These are phyloP conservation scores for Trametes cinnabarina DNA, from an alignment of 768 basidiomycete genomes.

Conservation along the genomic window DNA sequence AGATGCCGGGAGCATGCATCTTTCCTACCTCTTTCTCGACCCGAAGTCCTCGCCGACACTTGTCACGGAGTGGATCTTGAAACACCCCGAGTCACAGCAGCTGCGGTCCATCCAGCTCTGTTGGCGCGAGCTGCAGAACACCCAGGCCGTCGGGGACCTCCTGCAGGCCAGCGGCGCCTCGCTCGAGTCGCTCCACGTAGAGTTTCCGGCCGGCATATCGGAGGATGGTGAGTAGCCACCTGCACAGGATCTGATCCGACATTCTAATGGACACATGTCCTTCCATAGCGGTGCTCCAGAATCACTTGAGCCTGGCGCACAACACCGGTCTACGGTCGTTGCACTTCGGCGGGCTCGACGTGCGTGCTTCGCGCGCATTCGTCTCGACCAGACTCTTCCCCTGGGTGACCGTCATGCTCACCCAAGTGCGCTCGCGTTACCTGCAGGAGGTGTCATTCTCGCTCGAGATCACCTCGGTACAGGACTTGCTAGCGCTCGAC, in stretches of 20 bases:
- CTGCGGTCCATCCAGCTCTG: conserved; percentile 30
- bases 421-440: conserved; percentile 19
- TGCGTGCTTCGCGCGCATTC: conserved; percentile 24
- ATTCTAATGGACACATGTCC: neutral
- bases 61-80: conserved; percentile 29
- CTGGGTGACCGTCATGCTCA: conserved; percentile 26
- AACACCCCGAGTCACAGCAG: conserved; percentile 25
- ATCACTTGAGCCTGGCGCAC: conserved; percentile 27
- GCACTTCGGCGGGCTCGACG: conserved; percentile 28
- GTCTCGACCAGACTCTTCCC: conserved; percentile 26
- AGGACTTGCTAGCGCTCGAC: conserved; percentile 25
- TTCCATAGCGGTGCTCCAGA: conserved; percentile 21
- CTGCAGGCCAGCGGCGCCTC: conserved; percentile 27
- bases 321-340: conserved; percentile 29
- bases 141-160: conserved; percentile 26
- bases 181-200: conserved; percentile 27
- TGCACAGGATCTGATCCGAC: neutral
- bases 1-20: conserved; percentile 19
- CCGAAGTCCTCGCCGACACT: conserved; percentile 29
- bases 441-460: conserved; percentile 26
- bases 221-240: conserved; percentile 22
- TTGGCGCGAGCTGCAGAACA: conserved; percentile 29
- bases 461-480: conserved; percentile 24
- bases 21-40: conserved; percentile 30
- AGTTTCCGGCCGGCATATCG: conserved; percentile 27